Evolutionary conservation across 2,329 filamentous ascomycete genomes (phyloP).

Genomic region (Pseudocercospora crystallina): DNA sequence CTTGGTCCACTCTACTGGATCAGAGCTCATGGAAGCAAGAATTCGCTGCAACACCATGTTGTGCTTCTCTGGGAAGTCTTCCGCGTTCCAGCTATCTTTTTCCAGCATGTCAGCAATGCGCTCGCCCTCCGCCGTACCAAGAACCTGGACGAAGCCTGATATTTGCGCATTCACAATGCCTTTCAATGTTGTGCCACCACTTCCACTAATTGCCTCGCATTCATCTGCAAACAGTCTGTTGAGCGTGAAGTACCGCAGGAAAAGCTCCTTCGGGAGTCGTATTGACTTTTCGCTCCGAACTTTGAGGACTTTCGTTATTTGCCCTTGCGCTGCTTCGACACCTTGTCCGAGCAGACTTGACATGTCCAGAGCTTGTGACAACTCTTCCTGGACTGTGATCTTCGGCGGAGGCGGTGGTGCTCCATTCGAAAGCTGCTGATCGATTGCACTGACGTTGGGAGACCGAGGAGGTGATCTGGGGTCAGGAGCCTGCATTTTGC

Average conservation of each 20-base stretch:
- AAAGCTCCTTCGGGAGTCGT: constrained; percentile 65
- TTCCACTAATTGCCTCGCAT: constrained; percentile 79
- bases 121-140: constrained; percentile 72
- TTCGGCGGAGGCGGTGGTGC: constrained; percentile 1
- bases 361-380: constrained; percentile 74
- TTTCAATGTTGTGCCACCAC: constrained; percentile 73
- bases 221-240: constrained; percentile 83
- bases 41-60: constrained; percentile 62
- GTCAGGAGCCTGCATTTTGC: constrained; percentile 58
- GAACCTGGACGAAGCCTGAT: constrained; percentile 71
- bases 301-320: constrained; percentile 72
- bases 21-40: constrained; percentile 67
- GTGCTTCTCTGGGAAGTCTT: constrained; percentile 68
- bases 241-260: constrained; percentile 78
- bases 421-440: constrained; percentile 39
- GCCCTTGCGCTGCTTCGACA: constrained; percentile 73
- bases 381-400: constrained; percentile 62
- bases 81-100: constrained; percentile 75
- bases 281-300: constrained; percentile 74
- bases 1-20: constrained; percentile 66
- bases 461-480: constrained; percentile 42
- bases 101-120: constrained; percentile 75
- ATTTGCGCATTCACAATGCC: constrained; percentile 80
- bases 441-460: constrained; percentile 45
- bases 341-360: constrained; percentile 75